Conservation (phyloP, 352 stramenopile species). For the Sclerospora graminicola region DNA sequence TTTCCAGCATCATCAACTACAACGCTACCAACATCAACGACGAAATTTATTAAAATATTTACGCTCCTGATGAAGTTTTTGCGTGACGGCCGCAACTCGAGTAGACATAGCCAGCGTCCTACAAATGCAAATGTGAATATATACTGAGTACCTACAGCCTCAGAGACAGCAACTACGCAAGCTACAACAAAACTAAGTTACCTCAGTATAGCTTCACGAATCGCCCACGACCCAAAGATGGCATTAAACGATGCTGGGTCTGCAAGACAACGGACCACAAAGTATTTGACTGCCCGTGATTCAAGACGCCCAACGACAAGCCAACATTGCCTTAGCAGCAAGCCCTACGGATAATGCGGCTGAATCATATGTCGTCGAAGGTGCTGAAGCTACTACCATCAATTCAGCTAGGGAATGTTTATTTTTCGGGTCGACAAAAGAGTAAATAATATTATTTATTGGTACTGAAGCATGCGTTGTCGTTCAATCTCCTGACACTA, state of each 20-base stretch:
- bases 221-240: neutral
- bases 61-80: neutral
- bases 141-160: neutral
- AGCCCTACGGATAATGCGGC: neutral
- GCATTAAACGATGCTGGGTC: neutral
- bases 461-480: neutral
- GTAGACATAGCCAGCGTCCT: neutral
- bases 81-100: neutral
- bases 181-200: neutral
- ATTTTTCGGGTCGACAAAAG: neutral
- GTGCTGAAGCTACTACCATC: neutral
- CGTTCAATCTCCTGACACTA: too few relatives aligned
- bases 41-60: neutral
- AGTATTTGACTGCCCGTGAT: neutral
- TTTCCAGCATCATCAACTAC: neutral
- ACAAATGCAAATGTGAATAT: neutral
- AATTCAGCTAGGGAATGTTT: neutral
- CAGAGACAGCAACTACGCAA: neutral
- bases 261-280: neutral
- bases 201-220: neutral
- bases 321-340: neutral
- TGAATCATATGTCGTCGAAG: neutral
- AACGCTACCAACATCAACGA: too few relatives aligned
- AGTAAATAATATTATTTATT: neutral
- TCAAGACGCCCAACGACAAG: neutral